Conservation (phyloP, 306 rosid genomes). For the Vachellia collinsii region DNA sequence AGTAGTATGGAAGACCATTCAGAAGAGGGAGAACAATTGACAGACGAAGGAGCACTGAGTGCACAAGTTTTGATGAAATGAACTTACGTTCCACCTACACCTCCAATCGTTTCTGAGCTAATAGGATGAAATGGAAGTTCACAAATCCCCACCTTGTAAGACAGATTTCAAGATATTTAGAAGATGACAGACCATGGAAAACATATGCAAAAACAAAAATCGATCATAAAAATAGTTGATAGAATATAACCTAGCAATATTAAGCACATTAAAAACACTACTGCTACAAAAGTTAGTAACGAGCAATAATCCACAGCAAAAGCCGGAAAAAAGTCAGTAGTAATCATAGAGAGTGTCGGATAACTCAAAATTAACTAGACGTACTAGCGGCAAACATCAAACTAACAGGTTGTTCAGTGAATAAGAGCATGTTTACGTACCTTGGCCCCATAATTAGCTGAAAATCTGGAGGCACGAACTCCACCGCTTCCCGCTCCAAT, state of each 20-base stretch:
- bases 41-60: constrained; percentile 7
- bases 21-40: background rate
- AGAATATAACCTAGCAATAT: background rate
- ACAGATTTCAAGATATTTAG: constrained; percentile 36
- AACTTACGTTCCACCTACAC: constrained; percentile 98
- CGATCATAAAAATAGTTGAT: background rate
- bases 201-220: constrained; percentile 6
- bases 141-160: constrained; percentile 78
- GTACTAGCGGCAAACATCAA: background rate
- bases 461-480: constrained; percentile 90
- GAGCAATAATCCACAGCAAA: background rate
- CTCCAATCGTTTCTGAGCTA: constrained; percentile 89
- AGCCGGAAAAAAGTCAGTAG: background rate
- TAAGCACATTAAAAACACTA: background rate
- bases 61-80: background rate
- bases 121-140: constrained; percentile 92
- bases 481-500: constrained; percentile 99
- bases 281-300: background rate
- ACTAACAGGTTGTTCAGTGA: background rate
- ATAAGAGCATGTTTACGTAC: constrained; percentile 38
- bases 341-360: background rate
- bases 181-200: constrained; percentile 14
- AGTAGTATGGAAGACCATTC: constrained; percentile 21
- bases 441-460: constrained; percentile 89
- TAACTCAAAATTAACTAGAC: background rate